These are phyloP conservation scores for Penicillium subrubescens DNA, from an alignment of 495 filamentous ascomycete genomes.

Conservation along the genomic window DNA sequence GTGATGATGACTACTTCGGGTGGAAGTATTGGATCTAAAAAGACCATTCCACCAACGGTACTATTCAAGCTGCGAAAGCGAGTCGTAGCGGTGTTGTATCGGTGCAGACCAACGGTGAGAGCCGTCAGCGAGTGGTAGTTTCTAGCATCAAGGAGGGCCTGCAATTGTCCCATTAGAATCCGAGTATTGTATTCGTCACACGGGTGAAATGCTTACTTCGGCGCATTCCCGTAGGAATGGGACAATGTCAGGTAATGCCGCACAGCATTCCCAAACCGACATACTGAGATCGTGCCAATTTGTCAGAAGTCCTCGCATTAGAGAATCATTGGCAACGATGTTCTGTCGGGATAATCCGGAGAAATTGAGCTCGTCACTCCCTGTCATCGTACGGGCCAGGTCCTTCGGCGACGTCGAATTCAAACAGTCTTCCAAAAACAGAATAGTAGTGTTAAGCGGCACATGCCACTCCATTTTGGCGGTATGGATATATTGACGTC, in stretches of 20 bases:
- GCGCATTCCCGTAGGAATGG: constrained; percentile 39
- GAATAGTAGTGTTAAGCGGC: constrained; percentile 33
- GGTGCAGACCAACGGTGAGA: constrained; percentile 38
- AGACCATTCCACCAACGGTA: constrained; percentile 18
- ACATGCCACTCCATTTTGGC: constrained; percentile 39
- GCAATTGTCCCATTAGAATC: constrained; percentile 9
- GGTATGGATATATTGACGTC: constrained; percentile 38
- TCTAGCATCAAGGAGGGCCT: constrained; percentile 32
- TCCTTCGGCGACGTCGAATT: constrained; percentile 33
- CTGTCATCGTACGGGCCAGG: constrained; percentile 34
- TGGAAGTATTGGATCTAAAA: constrained; percentile 30
- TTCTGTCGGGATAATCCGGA: constrained; percentile 24
- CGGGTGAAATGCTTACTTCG: constrained; percentile 25
- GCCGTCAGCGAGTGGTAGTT: constrained; percentile 45
- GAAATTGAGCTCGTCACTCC: constrained; percentile 34
- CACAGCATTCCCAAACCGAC: constrained; percentile 46
- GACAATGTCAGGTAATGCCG: constrained; percentile 37
- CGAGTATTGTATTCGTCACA: not conserved
- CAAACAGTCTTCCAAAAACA: constrained; percentile 39
- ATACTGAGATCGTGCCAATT: constrained; percentile 38
- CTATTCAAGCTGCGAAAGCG: constrained; percentile 16
- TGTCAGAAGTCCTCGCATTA: constrained; percentile 18
- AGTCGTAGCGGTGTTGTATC: constrained; percentile 33
- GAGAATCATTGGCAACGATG: constrained; percentile 24
- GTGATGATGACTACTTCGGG: constrained; percentile 28